These are phyloP conservation scores for Alternaria infectoria DNA, from an alignment of 2,329 filamentous ascomycete species.

Conservation along the genomic window DNA sequence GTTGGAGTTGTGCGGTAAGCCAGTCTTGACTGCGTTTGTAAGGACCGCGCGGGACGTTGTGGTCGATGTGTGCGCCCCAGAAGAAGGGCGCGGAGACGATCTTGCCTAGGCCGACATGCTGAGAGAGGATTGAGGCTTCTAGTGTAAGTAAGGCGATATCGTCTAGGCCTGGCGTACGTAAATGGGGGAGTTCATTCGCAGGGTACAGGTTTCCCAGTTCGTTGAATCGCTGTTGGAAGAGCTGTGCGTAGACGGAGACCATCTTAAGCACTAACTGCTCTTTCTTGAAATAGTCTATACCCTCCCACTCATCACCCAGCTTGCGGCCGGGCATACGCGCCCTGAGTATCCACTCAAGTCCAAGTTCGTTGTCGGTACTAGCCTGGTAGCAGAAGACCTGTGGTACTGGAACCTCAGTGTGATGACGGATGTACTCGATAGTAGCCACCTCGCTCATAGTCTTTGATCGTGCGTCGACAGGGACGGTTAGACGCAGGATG, in stretches of 20 bases:
- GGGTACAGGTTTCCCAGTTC: not conserved
- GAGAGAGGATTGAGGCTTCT: not conserved
- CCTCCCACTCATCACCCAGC: not conserved
- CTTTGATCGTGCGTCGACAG: not conserved
- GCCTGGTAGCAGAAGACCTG: not conserved
- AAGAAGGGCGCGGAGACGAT: slow-evolving; percentile 13
- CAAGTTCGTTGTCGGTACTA: not conserved
- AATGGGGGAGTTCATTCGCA: not conserved
- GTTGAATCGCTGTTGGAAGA: not conserved
- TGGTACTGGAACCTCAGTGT: not conserved
- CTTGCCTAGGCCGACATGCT: slow-evolving; percentile 1
- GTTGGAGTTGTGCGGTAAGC: not conserved
- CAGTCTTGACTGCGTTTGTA: slow-evolving; percentile 7
- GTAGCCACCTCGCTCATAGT: not conserved
- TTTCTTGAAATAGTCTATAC: not conserved
- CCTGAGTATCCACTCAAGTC: not conserved
- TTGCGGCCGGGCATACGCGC: not conserved
- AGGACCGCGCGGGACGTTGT: slow-evolving; percentile 1
- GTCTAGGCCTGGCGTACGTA: not conserved
- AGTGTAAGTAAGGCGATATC: not conserved
- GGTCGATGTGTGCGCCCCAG: not conserved
- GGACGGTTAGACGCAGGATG: not conserved
- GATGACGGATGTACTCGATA: not conserved
- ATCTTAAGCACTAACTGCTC: not conserved
- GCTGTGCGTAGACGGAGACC: not conserved